phyloP scores from a whole-genome alignment of 306 rosid genomes.

The Quillaja saponaria region DNA sequence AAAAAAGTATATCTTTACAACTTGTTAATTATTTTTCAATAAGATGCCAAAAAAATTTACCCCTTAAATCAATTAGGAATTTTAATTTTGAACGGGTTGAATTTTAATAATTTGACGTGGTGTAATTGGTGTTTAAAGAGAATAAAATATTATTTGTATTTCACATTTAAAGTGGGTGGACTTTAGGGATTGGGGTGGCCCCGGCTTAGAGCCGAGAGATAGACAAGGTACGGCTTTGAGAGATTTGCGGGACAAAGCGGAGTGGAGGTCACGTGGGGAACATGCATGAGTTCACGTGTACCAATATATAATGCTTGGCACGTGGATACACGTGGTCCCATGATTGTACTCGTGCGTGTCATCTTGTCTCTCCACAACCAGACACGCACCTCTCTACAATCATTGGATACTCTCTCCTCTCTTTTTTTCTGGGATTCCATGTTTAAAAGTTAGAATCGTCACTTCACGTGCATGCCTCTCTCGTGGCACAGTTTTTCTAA shows the following conservation, averaged over 20 bases:
- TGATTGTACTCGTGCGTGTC: conserved; percentile 72
- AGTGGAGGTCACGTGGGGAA: conserved; percentile 49
- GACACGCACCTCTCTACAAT: conserved; percentile 55
- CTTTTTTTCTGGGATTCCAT: background rate
- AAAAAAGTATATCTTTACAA: too few relatives aligned
- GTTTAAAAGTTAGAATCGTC: too few relatives aligned
- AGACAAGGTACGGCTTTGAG: conserved; percentile 3
- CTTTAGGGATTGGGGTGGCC: too few relatives aligned
- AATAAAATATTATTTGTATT: too few relatives aligned
- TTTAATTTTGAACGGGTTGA: too few relatives aligned
- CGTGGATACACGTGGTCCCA: conserved; percentile 69
- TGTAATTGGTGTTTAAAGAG: too few relatives aligned
- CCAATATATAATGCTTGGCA: conserved; percentile 27
- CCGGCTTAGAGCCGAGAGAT: background rate
- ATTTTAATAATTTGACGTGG: too few relatives aligned
- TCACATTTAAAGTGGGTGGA: too few relatives aligned
- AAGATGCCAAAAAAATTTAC: too few relatives aligned
- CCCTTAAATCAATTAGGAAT: too few relatives aligned
- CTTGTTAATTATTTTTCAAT: too few relatives aligned
- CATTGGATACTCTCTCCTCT: conserved; percentile 48
- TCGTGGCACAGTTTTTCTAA: too few relatives aligned
- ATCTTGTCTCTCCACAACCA: conserved; percentile 46
- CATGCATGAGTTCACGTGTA: conserved; percentile 51
- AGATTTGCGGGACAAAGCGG: conserved; percentile 16
- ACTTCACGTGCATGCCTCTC: conserved; percentile 10